Percentiles rank a stretch among this genome's conserved stretches.
Conservation (phyloP, 179 eudicot genomes). For the Patellifolia procumbens region DNA sequence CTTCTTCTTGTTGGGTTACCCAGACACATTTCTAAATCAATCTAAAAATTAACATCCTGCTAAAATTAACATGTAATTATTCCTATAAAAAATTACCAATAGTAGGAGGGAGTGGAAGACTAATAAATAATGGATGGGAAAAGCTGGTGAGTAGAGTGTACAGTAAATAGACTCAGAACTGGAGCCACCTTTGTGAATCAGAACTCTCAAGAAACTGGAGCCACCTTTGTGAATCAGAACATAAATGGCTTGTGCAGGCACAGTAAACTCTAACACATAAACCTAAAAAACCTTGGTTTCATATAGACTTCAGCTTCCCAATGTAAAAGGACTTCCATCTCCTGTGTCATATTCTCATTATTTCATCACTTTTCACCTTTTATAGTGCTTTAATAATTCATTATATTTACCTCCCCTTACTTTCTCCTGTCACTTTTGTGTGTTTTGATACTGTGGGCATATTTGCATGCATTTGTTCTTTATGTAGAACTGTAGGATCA, state of each 20-base stretch:
- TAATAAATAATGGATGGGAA: conserved; percentile 14
- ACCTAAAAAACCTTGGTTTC: background rate
- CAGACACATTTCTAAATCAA: too few species aligned
- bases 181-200: conserved; percentile 17
- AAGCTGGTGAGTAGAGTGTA: conserved; percentile 17
- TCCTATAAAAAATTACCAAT: background rate
- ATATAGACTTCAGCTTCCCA: conserved; percentile 16
- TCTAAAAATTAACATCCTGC: too few species aligned
- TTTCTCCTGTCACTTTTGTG: background rate
- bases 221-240: background rate
- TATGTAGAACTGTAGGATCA: too few species aligned
- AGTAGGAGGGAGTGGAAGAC: background rate
- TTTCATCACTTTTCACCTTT: conserved; percentile 2
- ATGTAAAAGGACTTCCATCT: conserved; percentile 2
- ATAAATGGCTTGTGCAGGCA: background rate
- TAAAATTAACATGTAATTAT: background rate
- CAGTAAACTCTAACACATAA: conserved; percentile 7
- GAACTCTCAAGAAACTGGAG: too few species aligned
- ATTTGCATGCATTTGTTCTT: too few species aligned
- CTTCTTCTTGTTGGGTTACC: too few species aligned
- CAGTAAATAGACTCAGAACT: conserved; percentile 29
- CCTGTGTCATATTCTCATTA: background rate
- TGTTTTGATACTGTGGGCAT: background rate
- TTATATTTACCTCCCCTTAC: background rate
- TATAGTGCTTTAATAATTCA: background rate